Conservation (phyloP, 495 filamentous ascomycete species). For the Lasiosphaeria miniovina region DNA sequence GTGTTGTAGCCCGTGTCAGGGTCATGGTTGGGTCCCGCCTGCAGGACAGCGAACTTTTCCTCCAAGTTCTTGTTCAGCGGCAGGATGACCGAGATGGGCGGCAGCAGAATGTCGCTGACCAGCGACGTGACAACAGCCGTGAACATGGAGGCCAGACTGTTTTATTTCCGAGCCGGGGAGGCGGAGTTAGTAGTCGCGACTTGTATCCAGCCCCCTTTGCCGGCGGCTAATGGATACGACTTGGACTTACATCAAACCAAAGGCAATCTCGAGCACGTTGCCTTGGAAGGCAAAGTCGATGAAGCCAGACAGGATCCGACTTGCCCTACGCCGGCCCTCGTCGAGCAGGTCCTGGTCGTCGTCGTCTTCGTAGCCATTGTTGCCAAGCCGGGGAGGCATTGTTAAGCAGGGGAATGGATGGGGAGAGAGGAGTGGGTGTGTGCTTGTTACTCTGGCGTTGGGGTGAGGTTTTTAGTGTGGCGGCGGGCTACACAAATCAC, state of each 20-base stretch:
- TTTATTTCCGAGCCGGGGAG: neutral
- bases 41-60: slow-evolving; percentile 70
- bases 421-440: neutral
- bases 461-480: neutral
- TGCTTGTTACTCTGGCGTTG: neutral
- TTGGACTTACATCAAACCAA: slow-evolving; percentile 63
- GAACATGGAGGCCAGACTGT: slow-evolving; percentile 67
- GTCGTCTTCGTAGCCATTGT: slow-evolving; percentile 23
- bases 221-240: neutral
- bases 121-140: slow-evolving; percentile 70
- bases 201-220: neutral
- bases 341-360: slow-evolving; percentile 37
- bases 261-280: slow-evolving; percentile 73
- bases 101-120: slow-evolving; percentile 67
- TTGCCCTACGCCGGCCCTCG: slow-evolving; percentile 32
- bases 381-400: slow-evolving; percentile 26
- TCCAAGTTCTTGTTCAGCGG: slow-evolving; percentile 70
- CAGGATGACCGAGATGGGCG: slow-evolving; percentile 64
- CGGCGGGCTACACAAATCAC: too few species aligned
- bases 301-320: slow-evolving; percentile 58
- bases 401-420: too few species aligned
- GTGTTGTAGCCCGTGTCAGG: slow-evolving; percentile 61
- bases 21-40: slow-evolving; percentile 50
- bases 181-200: neutral
- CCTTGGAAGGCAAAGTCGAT: slow-evolving; percentile 69